Evolutionary conservation across 2,329 filamentous ascomycete species (phyloP).

Genomic region (Ascochyta pisi): DNA sequence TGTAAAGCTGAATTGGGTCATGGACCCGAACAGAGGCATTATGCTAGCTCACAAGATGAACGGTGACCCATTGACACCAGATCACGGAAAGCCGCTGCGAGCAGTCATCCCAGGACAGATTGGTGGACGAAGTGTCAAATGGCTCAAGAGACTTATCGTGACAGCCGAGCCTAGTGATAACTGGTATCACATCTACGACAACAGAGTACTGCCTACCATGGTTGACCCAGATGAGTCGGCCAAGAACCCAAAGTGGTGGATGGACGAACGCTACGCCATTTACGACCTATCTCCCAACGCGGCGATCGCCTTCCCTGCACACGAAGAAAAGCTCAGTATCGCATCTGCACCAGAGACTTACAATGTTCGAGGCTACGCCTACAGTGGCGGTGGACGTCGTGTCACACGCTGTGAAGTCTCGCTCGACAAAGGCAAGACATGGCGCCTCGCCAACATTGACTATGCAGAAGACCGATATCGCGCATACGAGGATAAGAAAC

Average conservation of each 20-base stretch:
- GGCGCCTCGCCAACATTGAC: conserved; percentile 76
- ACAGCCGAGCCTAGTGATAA: conserved; percentile 83
- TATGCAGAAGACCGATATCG: conserved; percentile 90
- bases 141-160: conserved; percentile 82
- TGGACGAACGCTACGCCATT: conserved; percentile 88
- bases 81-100: conserved; percentile 85
- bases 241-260: conserved; percentile 78
- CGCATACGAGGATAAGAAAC: conserved; percentile 63
- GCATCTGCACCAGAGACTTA: conserved; percentile 62
- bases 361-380: conserved; percentile 80
- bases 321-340: conserved; percentile 71
- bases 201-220: conserved; percentile 86
- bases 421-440: conserved; percentile 80
- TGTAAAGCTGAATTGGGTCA: conserved; percentile 84
- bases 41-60: conserved; percentile 94
- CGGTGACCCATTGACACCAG: conserved; percentile 77
- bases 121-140: conserved; percentile 90
- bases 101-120: conserved; percentile 90
- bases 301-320: conserved; percentile 78
- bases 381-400: conserved; percentile 83
- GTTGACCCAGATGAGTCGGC: conserved; percentile 81
- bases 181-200: conserved; percentile 96
- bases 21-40: conserved; percentile 82
- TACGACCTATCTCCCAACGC: conserved; percentile 92
- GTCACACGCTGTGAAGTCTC: conserved; percentile 85